Conservation (phyloP, 257 asterid species). For the Agastache rugosa region DNA sequence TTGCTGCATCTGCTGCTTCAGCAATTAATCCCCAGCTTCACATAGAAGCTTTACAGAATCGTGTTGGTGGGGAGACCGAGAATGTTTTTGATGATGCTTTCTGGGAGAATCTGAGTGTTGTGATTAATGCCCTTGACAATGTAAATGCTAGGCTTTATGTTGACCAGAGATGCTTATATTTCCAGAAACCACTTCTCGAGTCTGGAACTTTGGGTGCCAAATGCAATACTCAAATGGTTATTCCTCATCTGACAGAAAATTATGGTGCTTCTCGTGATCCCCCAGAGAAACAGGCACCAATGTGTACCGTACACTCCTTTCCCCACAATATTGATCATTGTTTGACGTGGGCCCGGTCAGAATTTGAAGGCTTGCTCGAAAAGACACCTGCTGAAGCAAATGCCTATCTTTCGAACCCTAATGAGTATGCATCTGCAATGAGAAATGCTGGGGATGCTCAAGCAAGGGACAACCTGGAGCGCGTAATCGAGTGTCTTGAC, state of each 20-base stretch:
- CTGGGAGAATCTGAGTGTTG: slow-evolving; percentile 84
- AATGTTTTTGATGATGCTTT: slow-evolving; percentile 82
- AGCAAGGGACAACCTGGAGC: slow-evolving; percentile 91
- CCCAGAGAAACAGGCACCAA: slow-evolving; percentile 97
- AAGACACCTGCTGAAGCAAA: slow-evolving; percentile 93
- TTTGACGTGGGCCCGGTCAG: slow-evolving; percentile 97
- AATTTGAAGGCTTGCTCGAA: slow-evolving; percentile 93
- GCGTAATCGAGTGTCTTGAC: slow-evolving; percentile 77
- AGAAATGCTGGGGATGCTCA: slow-evolving; percentile 92
- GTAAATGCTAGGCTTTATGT: slow-evolving; percentile 94
- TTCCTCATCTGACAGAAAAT: slow-evolving; percentile 93
- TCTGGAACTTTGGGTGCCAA: slow-evolving; percentile 98
- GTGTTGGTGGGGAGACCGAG: slow-evolving; percentile 88
- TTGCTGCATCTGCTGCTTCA: slow-evolving; percentile 86
- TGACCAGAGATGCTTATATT: slow-evolving; percentile 91
- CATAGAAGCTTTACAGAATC: slow-evolving; percentile 89
- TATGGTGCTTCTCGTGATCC: slow-evolving; percentile 98
- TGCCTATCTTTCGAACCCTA: slow-evolving; percentile 73
- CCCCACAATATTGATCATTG: slow-evolving; percentile 96
- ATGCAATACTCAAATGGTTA: slow-evolving; percentile 92
- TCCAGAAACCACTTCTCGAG: slow-evolving; percentile 92
- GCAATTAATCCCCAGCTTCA: slow-evolving; percentile 67
- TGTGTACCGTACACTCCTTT: slow-evolving; percentile 95
- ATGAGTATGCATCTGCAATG: slow-evolving; percentile 73
- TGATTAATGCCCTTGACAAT: slow-evolving; percentile 92